Conservation (phyloP, 2,329 filamentous ascomycete genomes). For the Scedosporium aurantiacum region DNA sequence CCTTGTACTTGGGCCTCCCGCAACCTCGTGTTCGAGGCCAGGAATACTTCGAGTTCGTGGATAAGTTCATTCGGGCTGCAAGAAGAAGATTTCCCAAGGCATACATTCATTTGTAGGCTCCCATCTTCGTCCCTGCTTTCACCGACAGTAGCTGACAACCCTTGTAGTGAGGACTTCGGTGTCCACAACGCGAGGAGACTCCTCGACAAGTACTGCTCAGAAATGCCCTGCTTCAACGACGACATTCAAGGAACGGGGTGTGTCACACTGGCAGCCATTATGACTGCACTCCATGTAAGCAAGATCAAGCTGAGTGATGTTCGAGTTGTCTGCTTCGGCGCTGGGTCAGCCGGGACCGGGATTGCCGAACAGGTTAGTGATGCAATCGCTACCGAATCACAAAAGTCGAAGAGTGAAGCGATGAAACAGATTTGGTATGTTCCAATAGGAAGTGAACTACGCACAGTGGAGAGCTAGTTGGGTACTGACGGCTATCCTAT, state of each 20-base stretch:
- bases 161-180: conserved; percentile 1
- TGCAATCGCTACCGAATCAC: conserved; percentile 59
- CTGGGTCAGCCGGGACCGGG: conserved; percentile 71
- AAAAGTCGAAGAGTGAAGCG: conserved; percentile 62
- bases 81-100: conserved; percentile 64
- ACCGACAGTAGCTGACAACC: background rate
- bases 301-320: conserved; percentile 56
- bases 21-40: conserved; percentile 56
- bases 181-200: conserved; percentile 49
- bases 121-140: conserved; percentile 38
- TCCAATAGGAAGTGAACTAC: too few relatives aligned
- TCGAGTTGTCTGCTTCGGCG: conserved; percentile 65
- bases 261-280: conserved; percentile 73
- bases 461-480: background rate
- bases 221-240: conserved; percentile 81
- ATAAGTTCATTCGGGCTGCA: conserved; percentile 59
- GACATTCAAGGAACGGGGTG: conserved; percentile 85
- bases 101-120: conserved; percentile 83
- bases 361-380: conserved; percentile 79
- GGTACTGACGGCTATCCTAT: background rate
- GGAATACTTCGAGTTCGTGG: conserved; percentile 66
- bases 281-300: conserved; percentile 62
- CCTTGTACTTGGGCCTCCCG: conserved; percentile 67
- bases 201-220: conserved; percentile 60
- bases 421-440: conserved; percentile 65